Percentiles rank a stretch among this genome's conserved stretches.
Conservation (phyloP, 306 rosid genomes). For the Quercus robur region DNA sequence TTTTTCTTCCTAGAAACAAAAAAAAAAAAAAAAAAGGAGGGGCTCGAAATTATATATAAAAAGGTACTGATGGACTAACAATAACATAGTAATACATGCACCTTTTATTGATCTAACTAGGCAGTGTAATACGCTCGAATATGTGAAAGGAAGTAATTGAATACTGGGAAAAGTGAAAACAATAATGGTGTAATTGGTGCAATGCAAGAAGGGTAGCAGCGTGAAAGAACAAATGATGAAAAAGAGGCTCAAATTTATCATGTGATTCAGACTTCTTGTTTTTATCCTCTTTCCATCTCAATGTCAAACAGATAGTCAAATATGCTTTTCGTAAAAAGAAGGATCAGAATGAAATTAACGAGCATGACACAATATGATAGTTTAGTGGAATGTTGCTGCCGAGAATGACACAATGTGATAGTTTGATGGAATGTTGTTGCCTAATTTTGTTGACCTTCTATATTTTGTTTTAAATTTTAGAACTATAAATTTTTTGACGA, state of each 20-base stretch:
- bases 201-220: neutral
- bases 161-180: neutral
- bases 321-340: conserved; percentile 6
- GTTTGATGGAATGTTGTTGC: neutral
- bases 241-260: conserved; percentile 10
- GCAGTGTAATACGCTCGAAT: neutral
- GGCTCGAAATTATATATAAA: no score
- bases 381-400: neutral
- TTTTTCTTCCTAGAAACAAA: no score
- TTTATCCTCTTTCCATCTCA: conserved; percentile 1
- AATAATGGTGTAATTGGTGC: neutral
- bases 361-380: conserved; percentile 6
- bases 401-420: conserved; percentile 4
- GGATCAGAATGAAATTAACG: neutral
- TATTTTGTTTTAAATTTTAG: no score
- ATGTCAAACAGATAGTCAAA: conserved; percentile 8
- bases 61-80: no score
- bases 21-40: accelerated
- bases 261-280: conserved; percentile 29
- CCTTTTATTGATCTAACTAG: neutral
- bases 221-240: conserved; percentile 40
- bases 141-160: neutral
- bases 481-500: no score
- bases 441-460: no score
- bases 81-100: neutral